A percentile compares a stretch with the other conserved stretches of the same genome.
Evolutionary conservation across 1,139 yeast species (phyloP).

Genomic region (Saccharomyces pastorianus): DNA sequence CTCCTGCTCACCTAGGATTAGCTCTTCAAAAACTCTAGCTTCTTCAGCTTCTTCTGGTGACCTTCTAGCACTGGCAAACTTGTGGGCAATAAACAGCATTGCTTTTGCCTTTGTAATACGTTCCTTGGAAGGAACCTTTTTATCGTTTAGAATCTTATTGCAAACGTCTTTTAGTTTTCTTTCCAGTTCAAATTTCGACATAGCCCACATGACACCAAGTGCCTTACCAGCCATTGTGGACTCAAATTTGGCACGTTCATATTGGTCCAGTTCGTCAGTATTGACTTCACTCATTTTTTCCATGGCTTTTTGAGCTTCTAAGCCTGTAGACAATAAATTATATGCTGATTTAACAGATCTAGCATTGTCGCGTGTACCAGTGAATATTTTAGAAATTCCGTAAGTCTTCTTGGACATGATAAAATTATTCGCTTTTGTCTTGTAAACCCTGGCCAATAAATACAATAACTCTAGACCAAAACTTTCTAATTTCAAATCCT

Average conservation of each 20-base stretch:
- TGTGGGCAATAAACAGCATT: constrained; percentile 48
- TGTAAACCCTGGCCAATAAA: constrained; percentile 60
- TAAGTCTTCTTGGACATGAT: constrained; percentile 63
- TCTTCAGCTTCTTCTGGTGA: constrained; percentile 67
- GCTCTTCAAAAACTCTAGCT: constrained; percentile 65
- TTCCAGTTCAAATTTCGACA: constrained; percentile 66
- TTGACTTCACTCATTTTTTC: constrained; percentile 55
- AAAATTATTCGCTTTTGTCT: constrained; percentile 46
- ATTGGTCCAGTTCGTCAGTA: constrained; percentile 42
- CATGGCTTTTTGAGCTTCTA: constrained; percentile 70
- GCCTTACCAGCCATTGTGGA: constrained; percentile 63
- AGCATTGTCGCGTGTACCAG: constrained; percentile 65
- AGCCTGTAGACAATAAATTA: constrained; percentile 58
- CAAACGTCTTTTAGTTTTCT: constrained; percentile 61
- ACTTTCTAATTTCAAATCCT: constrained; percentile 69
- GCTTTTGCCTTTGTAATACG: constrained; percentile 55
- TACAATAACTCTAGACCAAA: constrained; percentile 72
- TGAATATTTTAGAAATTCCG: constrained; percentile 54
- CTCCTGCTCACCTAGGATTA: constrained; percentile 45
- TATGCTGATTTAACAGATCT: constrained; percentile 63
- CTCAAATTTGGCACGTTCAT: constrained; percentile 55
- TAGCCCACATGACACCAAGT: constrained; percentile 72
- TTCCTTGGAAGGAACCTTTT: constrained; percentile 42
- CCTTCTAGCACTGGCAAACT: constrained; percentile 49
- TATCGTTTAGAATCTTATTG: constrained; percentile 51